These are phyloP conservation scores for Protea cynaroides DNA, from an alignment of 164 flowering plant species.

Conservation along the genomic window DNA sequence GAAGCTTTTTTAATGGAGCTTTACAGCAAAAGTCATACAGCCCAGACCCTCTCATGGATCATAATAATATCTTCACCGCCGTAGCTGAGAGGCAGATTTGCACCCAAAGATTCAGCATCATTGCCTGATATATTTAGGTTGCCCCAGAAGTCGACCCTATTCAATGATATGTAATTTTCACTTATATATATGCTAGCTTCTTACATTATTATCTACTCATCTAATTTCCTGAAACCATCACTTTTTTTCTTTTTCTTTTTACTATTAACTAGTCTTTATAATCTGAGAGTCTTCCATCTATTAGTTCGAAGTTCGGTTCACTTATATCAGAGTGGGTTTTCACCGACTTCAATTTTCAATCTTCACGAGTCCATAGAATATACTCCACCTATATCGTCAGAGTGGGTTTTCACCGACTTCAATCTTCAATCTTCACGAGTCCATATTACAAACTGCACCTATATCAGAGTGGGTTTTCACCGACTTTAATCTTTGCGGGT, in stretches of 20 bases:
- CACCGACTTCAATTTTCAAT: too few relatives aligned
- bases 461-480: too few relatives aligned
- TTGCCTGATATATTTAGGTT: slow-evolving; percentile 34
- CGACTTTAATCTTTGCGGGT: too few relatives aligned
- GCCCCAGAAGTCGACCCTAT: slow-evolving; percentile 22
- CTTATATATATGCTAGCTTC: neutral
- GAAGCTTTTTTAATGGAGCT: slow-evolving; percentile 26
- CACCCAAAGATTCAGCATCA: slow-evolving; percentile 70
- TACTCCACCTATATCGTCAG: too few relatives aligned
- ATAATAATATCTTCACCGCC: slow-evolving; percentile 49
- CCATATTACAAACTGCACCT: too few relatives aligned
- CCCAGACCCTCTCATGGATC: slow-evolving; percentile 35
- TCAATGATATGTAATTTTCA: slow-evolving; percentile 5
- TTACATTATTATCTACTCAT: slow-evolving; percentile 42
- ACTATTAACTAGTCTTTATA: too few relatives aligned
- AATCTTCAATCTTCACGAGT: too few relatives aligned
- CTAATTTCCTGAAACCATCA: slow-evolving; percentile 15
- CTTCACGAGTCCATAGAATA: too few relatives aligned
- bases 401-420: too few relatives aligned
- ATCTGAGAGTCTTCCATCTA: too few relatives aligned
- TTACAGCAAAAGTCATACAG: slow-evolving; percentile 34
- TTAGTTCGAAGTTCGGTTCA: too few relatives aligned
- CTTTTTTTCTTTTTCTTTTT: neutral
- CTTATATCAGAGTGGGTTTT: too few relatives aligned
- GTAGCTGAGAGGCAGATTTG: slow-evolving; percentile 41